Percentiles rank a stretch among this genome's conserved stretches.
Conservation (phyloP, 192 early-diverging fungal genomes). For the Irineochytrium annulatum region DNA sequence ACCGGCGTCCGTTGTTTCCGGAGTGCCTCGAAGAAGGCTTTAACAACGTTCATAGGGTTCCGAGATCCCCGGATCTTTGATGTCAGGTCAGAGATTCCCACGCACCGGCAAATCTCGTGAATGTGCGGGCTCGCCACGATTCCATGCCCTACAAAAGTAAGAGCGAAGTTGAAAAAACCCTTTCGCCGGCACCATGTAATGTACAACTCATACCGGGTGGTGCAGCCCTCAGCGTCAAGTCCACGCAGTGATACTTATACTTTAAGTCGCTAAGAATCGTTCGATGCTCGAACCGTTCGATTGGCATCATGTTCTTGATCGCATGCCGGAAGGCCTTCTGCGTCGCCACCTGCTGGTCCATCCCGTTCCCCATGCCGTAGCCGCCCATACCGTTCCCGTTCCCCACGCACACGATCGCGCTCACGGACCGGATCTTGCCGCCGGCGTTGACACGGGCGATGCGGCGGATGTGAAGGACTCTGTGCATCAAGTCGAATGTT, state of each 20-base stretch:
- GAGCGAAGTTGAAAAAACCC: conserved; percentile 10
- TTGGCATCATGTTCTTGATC: conserved; percentile 77
- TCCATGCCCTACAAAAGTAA: conserved; percentile 72
- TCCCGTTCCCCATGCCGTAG: conserved; percentile 86
- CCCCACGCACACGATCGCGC: conserved; percentile 92
- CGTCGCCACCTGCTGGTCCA: conserved; percentile 74
- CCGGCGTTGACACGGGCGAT: conserved; percentile 42
- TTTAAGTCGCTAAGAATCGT: conserved; percentile 85
- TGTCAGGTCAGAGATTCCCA: conserved; percentile 88
- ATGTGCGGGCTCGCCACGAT: conserved; percentile 87
- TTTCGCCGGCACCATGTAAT: no score
- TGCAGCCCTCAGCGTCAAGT: conserved; percentile 71
- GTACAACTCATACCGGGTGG: conserved; percentile 68
- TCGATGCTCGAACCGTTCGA: conserved; percentile 88
- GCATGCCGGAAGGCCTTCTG: conserved; percentile 83
- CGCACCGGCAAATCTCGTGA: conserved; percentile 91
- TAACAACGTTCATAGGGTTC: conserved; percentile 98
- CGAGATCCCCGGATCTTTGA: conserved; percentile 88
- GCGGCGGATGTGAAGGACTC: conserved; percentile 44
- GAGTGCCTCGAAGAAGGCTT: conserved; percentile 91
- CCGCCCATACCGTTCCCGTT: conserved; percentile 88
- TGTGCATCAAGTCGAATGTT: conserved; percentile 24
- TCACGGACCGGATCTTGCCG: conserved; percentile 66
- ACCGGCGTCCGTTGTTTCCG: conserved; percentile 69
- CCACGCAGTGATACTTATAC: conserved; percentile 86